phyloP scores from a whole-genome alignment of 2,329 filamentous ascomycete genomes.

The Sclerotinia nivalis region DNA sequence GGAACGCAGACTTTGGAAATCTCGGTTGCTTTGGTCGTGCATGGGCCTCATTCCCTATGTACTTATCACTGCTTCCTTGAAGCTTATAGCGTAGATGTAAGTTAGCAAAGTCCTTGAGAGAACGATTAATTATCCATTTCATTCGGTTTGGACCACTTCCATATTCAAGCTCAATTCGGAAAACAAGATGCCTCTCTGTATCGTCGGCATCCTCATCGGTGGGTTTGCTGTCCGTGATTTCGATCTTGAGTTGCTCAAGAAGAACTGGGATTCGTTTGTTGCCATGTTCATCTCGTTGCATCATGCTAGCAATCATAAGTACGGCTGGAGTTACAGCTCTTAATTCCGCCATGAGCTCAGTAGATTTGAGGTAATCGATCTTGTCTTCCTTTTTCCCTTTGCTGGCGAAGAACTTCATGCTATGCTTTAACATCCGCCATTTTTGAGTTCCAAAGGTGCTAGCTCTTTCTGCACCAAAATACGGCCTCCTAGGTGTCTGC shows the following conservation, averaged over 20 bases:
- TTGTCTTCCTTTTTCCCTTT: constrained; percentile 80
- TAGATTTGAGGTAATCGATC: constrained; percentile 92
- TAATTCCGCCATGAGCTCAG: constrained; percentile 93
- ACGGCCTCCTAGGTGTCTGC: constrained; percentile 57
- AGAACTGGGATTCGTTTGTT: constrained; percentile 94
- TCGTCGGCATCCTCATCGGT: constrained; percentile 55
- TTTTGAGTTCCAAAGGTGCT: constrained; percentile 76
- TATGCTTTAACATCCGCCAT: constrained; percentile 92
- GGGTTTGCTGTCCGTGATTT: constrained; percentile 75
- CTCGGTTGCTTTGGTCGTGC: constrained; percentile 78
- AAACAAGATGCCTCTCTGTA: constrained; percentile 73
- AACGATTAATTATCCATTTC: constrained; percentile 91
- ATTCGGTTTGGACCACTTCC: constrained; percentile 93
- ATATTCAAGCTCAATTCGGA: constrained; percentile 92
- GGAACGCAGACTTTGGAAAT: constrained; percentile 87
- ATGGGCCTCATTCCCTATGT: constrained; percentile 65
- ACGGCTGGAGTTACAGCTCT: constrained; percentile 90
- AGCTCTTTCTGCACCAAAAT: constrained; percentile 61
- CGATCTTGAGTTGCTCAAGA: constrained; percentile 89
- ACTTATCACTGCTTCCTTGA: constrained; percentile 79
- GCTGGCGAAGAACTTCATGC: constrained; percentile 69
- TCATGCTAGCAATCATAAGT: constrained; percentile 94
- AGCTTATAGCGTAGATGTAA: constrained; percentile 93
- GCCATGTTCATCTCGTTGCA: constrained; percentile 93
- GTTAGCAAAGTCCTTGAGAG: constrained; percentile 86